These are phyloP conservation scores for Fistulifera solaris DNA, from an alignment of 108 stramenopile species.

Conservation along the genomic window DNA sequence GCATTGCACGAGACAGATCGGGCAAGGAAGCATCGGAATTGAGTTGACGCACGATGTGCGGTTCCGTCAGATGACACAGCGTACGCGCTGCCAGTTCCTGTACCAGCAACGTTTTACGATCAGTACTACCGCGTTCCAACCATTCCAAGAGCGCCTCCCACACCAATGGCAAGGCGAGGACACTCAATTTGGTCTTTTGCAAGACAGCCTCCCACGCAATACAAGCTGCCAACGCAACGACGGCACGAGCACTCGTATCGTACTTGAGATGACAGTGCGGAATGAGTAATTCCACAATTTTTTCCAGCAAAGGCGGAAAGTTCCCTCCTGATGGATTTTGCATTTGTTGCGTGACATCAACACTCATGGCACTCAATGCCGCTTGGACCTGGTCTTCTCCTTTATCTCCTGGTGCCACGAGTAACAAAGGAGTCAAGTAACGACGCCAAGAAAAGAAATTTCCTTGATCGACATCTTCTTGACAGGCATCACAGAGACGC, in stretches of 20 bases:
- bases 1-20: slow-evolving; percentile 53
- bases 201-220: slow-evolving; percentile 51
- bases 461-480: slow-evolving; percentile 62
- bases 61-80: slow-evolving; percentile 73
- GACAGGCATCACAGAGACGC: slow-evolving; percentile 62
- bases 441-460: slow-evolving; percentile 76
- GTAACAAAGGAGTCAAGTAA: slow-evolving; percentile 61
- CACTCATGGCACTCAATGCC: slow-evolving; percentile 50
- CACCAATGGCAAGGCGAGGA: too few species aligned
- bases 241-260: slow-evolving; percentile 57
- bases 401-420: slow-evolving; percentile 28
- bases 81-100: slow-evolving; percentile 66
- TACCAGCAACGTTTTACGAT: slow-evolving; percentile 51
- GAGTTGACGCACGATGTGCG: slow-evolving; percentile 21
- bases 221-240: slow-evolving; percentile 47
- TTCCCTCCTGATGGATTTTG: slow-evolving; percentile 22
- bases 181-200: slow-evolving; percentile 27
- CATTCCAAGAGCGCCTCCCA: slow-evolving; percentile 40
- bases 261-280: too few species aligned
- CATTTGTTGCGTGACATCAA: slow-evolving; percentile 58
- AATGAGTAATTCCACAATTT: neutral
- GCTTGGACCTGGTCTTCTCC: slow-evolving; percentile 48
- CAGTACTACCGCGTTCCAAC: slow-evolving; percentile 64
- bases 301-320: slow-evolving; percentile 17
- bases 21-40: slow-evolving; percentile 21